phyloP scores from a whole-genome alignment of 1,284 basidiomycete genomes.

The Ustilago cynodontis region DNA sequence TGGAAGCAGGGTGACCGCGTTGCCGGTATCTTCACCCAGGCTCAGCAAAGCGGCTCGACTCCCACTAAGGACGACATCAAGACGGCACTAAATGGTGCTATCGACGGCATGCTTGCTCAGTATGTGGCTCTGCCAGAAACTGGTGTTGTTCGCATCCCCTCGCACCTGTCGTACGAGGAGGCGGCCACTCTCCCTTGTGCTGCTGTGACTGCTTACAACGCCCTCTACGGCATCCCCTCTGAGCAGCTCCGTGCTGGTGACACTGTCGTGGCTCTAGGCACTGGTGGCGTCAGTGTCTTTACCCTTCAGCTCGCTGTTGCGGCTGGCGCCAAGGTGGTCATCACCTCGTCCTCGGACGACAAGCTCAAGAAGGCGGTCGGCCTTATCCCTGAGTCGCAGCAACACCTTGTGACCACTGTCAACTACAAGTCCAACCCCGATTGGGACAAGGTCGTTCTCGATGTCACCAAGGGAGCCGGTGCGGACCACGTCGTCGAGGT shows the following conservation, averaged over 20 bases:
- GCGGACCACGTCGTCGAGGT: slow-evolving; percentile 76
- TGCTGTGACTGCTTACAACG: slow-evolving; percentile 74
- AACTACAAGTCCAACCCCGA: slow-evolving; percentile 76
- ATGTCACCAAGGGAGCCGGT: slow-evolving; percentile 74
- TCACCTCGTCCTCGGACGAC: slow-evolving; percentile 76
- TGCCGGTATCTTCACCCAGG: slow-evolving; percentile 65
- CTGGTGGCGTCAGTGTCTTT: slow-evolving; percentile 76
- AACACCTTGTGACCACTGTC: slow-evolving; percentile 51
- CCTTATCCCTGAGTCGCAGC: slow-evolving; percentile 59
- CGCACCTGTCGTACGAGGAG: slow-evolving; percentile 74
- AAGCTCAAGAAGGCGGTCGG: slow-evolving; percentile 71
- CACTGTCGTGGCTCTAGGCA: slow-evolving; percentile 75
- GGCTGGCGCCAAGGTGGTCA: slow-evolving; percentile 75
- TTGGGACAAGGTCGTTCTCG: slow-evolving; percentile 75
- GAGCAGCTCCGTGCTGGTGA: slow-evolving; percentile 71
- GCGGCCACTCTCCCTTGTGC: slow-evolving; percentile 73
- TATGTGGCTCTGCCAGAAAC: slow-evolving; percentile 70
- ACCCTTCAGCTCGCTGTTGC: slow-evolving; percentile 75
- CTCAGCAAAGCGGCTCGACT: slow-evolving; percentile 69
- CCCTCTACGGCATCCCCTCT: slow-evolving; percentile 72
- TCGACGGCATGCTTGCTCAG: slow-evolving; percentile 75
- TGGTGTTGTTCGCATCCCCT: slow-evolving; percentile 65
- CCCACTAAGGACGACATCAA: slow-evolving; percentile 60
- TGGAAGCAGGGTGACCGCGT: slow-evolving; percentile 76
- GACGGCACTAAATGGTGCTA: slow-evolving; percentile 73